Evolutionary conservation across 345 rosid genomes (phyloP).

Genomic region (Hibiscus mutabilis): DNA sequence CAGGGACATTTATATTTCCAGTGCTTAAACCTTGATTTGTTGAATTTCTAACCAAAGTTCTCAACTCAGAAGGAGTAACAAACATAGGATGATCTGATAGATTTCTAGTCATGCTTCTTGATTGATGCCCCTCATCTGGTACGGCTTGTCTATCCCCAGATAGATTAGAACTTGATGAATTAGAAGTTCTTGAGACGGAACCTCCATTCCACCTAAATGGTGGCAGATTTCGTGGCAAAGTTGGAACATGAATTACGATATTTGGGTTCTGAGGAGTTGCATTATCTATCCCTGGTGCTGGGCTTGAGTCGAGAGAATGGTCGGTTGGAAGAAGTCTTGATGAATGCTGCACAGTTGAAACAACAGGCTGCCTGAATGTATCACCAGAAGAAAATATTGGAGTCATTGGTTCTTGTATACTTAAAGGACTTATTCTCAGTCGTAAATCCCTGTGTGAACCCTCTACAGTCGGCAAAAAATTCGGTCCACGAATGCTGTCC

Average conservation of each 20-base stretch:
- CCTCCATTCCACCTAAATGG: slow-evolving; percentile 49
- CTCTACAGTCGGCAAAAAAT: slow-evolving; percentile 32
- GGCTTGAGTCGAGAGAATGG: slow-evolving; percentile 40
- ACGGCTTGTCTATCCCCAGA: slow-evolving; percentile 33
- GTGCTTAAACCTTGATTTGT: slow-evolving; percentile 24
- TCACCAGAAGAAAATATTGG: slow-evolving; percentile 43
- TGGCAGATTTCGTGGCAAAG: slow-evolving; percentile 42
- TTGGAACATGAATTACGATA: slow-evolving; percentile 39
- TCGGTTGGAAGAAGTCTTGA: slow-evolving; percentile 39
- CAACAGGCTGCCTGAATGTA: slow-evolving; percentile 34
- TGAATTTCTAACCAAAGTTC: slow-evolving; percentile 32
- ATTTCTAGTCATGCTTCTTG: slow-evolving; percentile 37
- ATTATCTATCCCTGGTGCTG: slow-evolving; percentile 28
- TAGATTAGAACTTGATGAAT: slow-evolving; percentile 32
- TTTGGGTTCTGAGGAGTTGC: slow-evolving; percentile 30
- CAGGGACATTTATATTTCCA: slow-evolving; percentile 33
- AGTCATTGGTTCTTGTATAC: slow-evolving; percentile 33
- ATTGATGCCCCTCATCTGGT: slow-evolving; percentile 31
- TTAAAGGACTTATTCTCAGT: slow-evolving; percentile 44
- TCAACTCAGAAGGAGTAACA: slow-evolving; percentile 39
- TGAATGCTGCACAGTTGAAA: slow-evolving; percentile 34
- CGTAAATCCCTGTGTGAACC: slow-evolving; percentile 56
- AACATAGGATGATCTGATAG: slow-evolving; percentile 45
- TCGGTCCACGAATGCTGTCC: slow-evolving; percentile 28
- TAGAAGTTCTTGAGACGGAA: slow-evolving; percentile 35